Conservation (phyloP, 148 eudicot species). For the Silene uniflora region DNA sequence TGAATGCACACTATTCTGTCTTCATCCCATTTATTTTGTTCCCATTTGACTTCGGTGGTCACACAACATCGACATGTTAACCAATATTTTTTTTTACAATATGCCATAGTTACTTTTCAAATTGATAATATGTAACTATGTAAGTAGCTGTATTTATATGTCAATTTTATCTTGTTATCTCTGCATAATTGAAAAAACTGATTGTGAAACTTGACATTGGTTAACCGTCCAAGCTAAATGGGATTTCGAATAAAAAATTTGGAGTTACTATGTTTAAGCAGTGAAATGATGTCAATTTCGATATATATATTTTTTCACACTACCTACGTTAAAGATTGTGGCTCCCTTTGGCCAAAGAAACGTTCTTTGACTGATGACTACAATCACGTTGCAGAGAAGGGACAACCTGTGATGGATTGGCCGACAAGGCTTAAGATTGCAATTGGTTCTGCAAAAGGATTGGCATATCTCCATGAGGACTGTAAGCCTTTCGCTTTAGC, state of each 20-base stretch:
- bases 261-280: neutral
- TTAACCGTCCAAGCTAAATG: neutral
- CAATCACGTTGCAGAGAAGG: slow-evolving; percentile 40
- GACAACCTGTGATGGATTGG: slow-evolving; percentile 49
- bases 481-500: slow-evolving; percentile 37
- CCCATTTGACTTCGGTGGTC: neutral
- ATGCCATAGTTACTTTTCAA: too few relatives aligned
- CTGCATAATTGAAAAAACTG: neutral
- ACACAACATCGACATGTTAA: neutral
- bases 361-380: slow-evolving; percentile 20
- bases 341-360: neutral
- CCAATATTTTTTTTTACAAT: too few relatives aligned
- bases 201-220: neutral
- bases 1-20: neutral
- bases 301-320: too few relatives aligned
- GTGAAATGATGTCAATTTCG: neutral
- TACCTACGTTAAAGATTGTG: neutral
- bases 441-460: slow-evolving; percentile 65
- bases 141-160: neutral
- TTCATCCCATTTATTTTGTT: neutral
- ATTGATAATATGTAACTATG: too few relatives aligned
- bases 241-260: neutral
- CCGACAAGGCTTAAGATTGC: slow-evolving; percentile 51
- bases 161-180: neutral
- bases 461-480: slow-evolving; percentile 65